Conservation (phyloP, 2,329 filamentous ascomycete genomes). For the Berkeleyomyces rouxiae region DNA sequence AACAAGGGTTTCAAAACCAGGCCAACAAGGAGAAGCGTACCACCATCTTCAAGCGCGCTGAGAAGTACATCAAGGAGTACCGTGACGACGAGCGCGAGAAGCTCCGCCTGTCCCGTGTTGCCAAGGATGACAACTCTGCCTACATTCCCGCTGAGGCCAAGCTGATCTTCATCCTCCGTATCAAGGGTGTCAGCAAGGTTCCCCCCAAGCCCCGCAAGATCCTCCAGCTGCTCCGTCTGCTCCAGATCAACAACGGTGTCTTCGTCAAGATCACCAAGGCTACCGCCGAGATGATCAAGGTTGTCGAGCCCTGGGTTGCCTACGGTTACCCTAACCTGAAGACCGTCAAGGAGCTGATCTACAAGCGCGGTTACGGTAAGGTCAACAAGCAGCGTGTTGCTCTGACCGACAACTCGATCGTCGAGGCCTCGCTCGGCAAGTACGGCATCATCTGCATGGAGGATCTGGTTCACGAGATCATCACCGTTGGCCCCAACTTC, state of each 20-base stretch:
- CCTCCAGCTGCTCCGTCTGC: constrained; percentile 94
- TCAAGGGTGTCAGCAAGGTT: constrained; percentile 99
- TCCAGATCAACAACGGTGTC: constrained; percentile 99
- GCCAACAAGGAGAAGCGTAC: constrained; percentile 97
- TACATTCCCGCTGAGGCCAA: constrained; percentile 91
- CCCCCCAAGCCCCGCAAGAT: constrained; percentile 99
- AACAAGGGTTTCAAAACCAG: constrained; percentile 29
- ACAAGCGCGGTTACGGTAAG: constrained; percentile 99
- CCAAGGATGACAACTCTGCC: constrained; percentile 84
- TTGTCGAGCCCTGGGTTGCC: constrained; percentile 97
- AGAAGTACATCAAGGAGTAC: constrained; percentile 99
- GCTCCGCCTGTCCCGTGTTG: constrained; percentile 75
- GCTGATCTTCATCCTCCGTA: constrained; percentile 94
- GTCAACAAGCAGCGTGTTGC: constrained; percentile 94
- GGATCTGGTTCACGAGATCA: constrained; percentile 98
- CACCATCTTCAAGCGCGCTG: constrained; percentile 99
- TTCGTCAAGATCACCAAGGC: constrained; percentile 98
- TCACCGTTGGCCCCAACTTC: constrained; percentile 97
- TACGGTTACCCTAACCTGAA: constrained; percentile 99
- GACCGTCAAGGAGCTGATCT: constrained; percentile 96
- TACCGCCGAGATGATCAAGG: constrained; percentile 89
- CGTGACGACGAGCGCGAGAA: constrained; percentile 96
- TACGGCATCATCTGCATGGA: constrained; percentile 99
- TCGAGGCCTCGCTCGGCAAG: constrained; percentile 92
- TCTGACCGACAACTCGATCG: constrained; percentile 93